These are phyloP conservation scores for Torrubiella hemipterigena DNA, from an alignment of 2,329 filamentous ascomycete species.

Conservation along the genomic window DNA sequence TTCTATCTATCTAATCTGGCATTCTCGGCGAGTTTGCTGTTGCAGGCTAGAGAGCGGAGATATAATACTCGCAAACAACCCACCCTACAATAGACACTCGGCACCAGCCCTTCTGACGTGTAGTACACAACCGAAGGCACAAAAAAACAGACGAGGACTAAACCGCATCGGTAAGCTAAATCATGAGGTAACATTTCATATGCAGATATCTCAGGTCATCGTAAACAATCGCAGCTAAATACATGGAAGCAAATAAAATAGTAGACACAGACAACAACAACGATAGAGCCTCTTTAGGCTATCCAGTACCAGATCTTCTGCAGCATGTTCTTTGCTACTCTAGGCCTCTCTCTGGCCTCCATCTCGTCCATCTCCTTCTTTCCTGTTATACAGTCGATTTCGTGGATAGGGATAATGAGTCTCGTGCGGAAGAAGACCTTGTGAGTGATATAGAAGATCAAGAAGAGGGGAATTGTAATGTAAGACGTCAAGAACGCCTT, in stretches of 20 bases:
- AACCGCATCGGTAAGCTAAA: no score
- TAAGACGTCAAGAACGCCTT: slow-evolving; percentile 54
- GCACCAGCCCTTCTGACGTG: no score
- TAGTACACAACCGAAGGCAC: no score
- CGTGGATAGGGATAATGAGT: slow-evolving; percentile 25
- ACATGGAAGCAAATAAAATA: not conserved
- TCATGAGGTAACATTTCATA: no score
- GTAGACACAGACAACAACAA: not conserved
- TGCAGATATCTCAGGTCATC: no score
- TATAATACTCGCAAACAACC: no score
- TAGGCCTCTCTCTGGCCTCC: slow-evolving; percentile 32
- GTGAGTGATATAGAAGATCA: slow-evolving; percentile 51
- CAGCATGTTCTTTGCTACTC: slow-evolving; percentile 35
- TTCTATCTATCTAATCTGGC: no score
- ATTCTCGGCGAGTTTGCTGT: no score
- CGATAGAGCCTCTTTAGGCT: slow-evolving; percentile 21
- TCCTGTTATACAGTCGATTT: slow-evolving; percentile 45
- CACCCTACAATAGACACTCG: no score
- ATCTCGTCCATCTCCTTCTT: slow-evolving; percentile 52
- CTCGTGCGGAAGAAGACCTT: slow-evolving; percentile 37
- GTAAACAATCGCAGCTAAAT: no score
- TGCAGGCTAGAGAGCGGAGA: no score
- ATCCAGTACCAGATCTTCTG: slow-evolving; percentile 46
- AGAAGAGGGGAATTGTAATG: slow-evolving; percentile 49
- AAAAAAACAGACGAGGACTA: no score